These are phyloP conservation scores for Lachnellula suecica DNA, from an alignment of 2,329 filamentous ascomycete species.

Conservation along the genomic window DNA sequence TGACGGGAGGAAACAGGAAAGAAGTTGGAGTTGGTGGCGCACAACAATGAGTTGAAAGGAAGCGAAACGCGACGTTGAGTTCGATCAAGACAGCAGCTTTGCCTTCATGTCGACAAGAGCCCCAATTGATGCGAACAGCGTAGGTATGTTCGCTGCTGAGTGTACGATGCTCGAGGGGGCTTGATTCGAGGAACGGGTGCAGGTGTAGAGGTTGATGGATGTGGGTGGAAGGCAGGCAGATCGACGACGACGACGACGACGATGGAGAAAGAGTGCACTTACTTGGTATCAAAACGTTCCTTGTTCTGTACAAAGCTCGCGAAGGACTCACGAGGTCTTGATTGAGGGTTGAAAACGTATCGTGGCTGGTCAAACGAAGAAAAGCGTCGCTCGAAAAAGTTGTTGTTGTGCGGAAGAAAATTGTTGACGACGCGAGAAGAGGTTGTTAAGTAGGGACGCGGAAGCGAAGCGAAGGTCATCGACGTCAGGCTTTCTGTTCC, in stretches of 20 bases:
- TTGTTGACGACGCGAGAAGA: neutral
- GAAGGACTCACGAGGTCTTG: conserved; percentile 17
- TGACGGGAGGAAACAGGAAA: too few relatives aligned
- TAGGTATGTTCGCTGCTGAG: too few relatives aligned
- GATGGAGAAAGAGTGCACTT: conserved; percentile 3
- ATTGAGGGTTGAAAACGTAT: conserved; percentile 2
- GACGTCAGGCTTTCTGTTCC: neutral
- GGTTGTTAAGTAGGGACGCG: neutral
- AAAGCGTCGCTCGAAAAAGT: neutral
- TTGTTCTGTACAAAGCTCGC: conserved; percentile 3
- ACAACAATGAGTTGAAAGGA: too few relatives aligned
- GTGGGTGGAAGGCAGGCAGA: neutral
- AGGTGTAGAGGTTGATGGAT: neutral
- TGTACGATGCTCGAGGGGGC: too few relatives aligned
- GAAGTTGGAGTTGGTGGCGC: too few relatives aligned
- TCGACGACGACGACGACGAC: neutral
- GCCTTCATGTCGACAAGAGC: too few relatives aligned
- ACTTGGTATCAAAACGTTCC: conserved; percentile 7
- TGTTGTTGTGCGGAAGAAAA: conserved; percentile 7
- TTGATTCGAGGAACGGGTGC: neutral
- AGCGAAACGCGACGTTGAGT: too few relatives aligned
- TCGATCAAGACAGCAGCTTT: too few relatives aligned
- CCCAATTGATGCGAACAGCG: too few relatives aligned
- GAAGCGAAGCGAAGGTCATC: neutral
- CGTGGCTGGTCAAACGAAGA: conserved; percentile 1